phyloP scores from a whole-genome alignment of 2,329 filamentous ascomycete species.

The Phaeosphaeria sp. region DNA sequence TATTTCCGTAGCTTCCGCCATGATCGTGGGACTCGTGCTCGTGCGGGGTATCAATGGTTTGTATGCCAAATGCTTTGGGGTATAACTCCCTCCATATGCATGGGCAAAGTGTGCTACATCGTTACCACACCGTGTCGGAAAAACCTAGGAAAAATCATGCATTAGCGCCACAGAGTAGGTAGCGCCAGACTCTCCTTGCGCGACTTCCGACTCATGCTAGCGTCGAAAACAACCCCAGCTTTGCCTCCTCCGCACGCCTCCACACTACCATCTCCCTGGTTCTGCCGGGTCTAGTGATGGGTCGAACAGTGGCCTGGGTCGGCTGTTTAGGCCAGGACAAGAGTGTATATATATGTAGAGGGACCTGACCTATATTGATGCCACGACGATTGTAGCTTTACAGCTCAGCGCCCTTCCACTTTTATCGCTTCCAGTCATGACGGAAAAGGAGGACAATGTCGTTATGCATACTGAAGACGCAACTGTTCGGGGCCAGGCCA shows the following conservation, averaged over 20 bases:
- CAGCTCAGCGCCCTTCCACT: background rate
- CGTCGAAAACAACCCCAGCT: background rate
- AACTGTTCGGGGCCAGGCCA: conserved; percentile 1
- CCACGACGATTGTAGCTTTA: background rate
- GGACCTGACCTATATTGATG: background rate
- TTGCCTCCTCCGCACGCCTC: background rate
- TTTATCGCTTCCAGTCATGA: background rate
- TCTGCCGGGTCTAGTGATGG: background rate
- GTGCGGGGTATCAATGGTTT: background rate
- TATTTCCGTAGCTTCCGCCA: background rate
- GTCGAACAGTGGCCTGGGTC: background rate
- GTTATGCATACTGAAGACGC: conserved; percentile 22
- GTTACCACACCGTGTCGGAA: conserved; percentile 1
- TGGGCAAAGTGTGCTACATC: no score
- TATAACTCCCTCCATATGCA: background rate
- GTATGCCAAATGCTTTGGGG: background rate
- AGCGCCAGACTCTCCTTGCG: background rate
- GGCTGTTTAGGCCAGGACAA: background rate
- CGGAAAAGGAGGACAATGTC: conserved; percentile 14
- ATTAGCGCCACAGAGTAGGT: conserved; percentile 1
- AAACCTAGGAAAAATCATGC: conserved; percentile 17
- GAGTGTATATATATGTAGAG: background rate
- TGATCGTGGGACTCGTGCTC: background rate
- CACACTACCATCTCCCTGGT: conserved; percentile 2
- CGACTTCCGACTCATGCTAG: background rate